Evolutionary conservation across 805 yeast species (phyloP).

Genomic region (Myxozyma neotropica): DNA sequence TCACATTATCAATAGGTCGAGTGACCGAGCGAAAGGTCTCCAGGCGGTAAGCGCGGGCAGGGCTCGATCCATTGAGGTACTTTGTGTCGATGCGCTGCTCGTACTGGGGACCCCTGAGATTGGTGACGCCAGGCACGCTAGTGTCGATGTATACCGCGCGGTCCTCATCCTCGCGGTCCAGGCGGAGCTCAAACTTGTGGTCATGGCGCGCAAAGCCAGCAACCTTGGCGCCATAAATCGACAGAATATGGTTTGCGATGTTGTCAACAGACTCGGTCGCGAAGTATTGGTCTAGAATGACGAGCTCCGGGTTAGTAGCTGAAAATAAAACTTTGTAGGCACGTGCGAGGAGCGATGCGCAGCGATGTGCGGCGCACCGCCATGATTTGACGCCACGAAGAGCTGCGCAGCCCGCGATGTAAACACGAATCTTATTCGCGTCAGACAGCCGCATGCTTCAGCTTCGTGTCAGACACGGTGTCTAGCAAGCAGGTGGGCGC

Average conservation of each 20-base stretch:
- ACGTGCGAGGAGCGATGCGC: neutral
- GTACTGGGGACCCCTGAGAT: conserved; percentile 40
- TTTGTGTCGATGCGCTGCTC: conserved; percentile 68
- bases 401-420: neutral
- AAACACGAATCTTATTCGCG: neutral
- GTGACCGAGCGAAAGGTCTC: conserved; percentile 74
- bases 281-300: conserved; percentile 62
- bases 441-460: conserved; percentile 1
- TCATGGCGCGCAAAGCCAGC: conserved; percentile 75
- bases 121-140: conserved; percentile 50
- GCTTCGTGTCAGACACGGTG: neutral
- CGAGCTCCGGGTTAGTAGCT: neutral
- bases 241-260: conserved; percentile 81
- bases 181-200: conserved; percentile 65
- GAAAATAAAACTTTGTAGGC: neutral
- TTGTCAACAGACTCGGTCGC: conserved; percentile 80
- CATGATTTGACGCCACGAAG: conserved; percentile 2
- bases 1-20: conserved; percentile 49
- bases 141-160: conserved; percentile 93
- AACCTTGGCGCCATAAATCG: conserved; percentile 88
- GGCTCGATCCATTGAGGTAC: conserved; percentile 54
- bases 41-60: conserved; percentile 58
- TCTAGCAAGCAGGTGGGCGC: too few species aligned
- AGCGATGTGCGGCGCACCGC: conserved; percentile 2
- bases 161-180: conserved; percentile 75